Evolutionary conservation across 2,329 filamentous ascomycete species (phyloP), one percentile per base, ranked within the genome.

Genomic region (Ophiostoma montium): DNA sequence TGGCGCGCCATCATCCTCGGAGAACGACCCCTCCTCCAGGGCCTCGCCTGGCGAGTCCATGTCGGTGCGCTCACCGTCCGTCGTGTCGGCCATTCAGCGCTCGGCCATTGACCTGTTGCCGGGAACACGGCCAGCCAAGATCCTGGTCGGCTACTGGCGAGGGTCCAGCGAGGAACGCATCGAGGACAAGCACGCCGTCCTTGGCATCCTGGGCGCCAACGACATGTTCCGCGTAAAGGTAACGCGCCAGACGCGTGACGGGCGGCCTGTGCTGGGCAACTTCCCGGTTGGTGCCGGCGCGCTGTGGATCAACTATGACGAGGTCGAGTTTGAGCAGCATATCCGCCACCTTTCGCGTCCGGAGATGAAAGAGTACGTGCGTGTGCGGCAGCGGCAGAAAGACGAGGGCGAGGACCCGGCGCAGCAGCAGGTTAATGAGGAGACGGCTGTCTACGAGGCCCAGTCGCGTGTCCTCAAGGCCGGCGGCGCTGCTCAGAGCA

Each of bases 171-270:
- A 74, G 46, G 36, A 58, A 0, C 61, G 69, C 2, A 58, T 65
- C 2, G 62, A 63, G 12, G 69, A 81, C 57, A 75, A 76, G 47
- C 78, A 82, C 56, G 78, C 77, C 0, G 75, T 81, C 0, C 77
- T 75, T 48, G 78, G 78, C 3, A 78, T 82, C 11, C 61, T 82
- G 0, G 76, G 76, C 1, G 70, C 71, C 16, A 79, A 79, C 49
- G 76, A 80, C 54, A 80, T 78, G 70, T 81, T 82, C 58, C 66
- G 78, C 0, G 75, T 80, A 48, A 81, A 81, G 59, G 66, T 82
- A 0, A 70, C 76, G 1, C 67, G 74, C 6, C 70, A 78, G 56
- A 81, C 77, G 0, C 71, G 76, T 3, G 76, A 80, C 56, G 78
- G 78, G 3, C 70, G 74, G 0, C 70, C 68, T 30, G 64, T 78